phyloP scores from a whole-genome alignment of 768 basidiomycete species.

The Leccinum arenicola region DNA sequence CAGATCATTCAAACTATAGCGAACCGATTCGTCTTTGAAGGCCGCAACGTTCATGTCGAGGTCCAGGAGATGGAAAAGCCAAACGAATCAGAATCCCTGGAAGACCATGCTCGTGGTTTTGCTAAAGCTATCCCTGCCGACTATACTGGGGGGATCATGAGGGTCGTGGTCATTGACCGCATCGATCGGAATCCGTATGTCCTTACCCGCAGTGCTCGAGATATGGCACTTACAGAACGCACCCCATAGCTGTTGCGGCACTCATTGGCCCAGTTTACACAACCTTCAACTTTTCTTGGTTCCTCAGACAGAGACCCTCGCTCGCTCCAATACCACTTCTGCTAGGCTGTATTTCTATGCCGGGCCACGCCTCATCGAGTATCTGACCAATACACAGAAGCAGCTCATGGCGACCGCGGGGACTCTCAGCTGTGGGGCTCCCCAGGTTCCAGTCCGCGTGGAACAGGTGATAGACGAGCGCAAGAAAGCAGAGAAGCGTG shows the following conservation, averaged over 20 bases:
- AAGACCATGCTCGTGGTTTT: slow-evolving; percentile 48
- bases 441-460: slow-evolving; percentile 67
- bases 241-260: slow-evolving; percentile 66
- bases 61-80: slow-evolving; percentile 60
- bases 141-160: slow-evolving; percentile 72
- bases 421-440: slow-evolving; percentile 64
- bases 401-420: slow-evolving; percentile 54
- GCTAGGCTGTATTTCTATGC: slow-evolving; percentile 78
- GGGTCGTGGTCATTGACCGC: slow-evolving; percentile 81
- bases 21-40: slow-evolving; percentile 69
- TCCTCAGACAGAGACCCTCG: slow-evolving; percentile 64
- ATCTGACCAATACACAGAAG: slow-evolving; percentile 58
- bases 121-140: slow-evolving; percentile 62
- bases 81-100: slow-evolving; percentile 32
- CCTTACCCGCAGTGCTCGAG: slow-evolving; percentile 6
- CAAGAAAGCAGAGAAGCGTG: slow-evolving; percentile 62
- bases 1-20: slow-evolving; percentile 56
- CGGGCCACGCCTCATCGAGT: slow-evolving; percentile 71
- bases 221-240: not conserved
- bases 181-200: slow-evolving; percentile 78
- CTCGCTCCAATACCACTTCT: slow-evolving; percentile 58
- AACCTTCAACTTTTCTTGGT: slow-evolving; percentile 71
- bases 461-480: slow-evolving; percentile 64
- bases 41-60: slow-evolving; percentile 66
- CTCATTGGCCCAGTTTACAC: slow-evolving; percentile 77